Conservation (phyloP, 164 flowering plant genomes). For the Litsea cubeba region DNA sequence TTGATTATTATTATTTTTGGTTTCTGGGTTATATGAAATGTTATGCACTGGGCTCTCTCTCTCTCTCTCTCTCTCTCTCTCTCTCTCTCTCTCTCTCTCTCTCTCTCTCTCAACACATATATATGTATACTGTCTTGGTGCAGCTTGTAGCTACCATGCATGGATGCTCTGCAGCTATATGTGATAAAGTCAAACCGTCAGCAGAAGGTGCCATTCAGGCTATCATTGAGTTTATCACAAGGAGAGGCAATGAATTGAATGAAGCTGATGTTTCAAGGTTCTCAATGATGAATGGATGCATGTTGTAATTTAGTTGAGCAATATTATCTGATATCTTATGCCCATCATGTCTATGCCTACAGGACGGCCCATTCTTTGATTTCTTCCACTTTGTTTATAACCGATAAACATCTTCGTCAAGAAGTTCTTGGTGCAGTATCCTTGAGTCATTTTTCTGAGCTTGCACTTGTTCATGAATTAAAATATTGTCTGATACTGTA, state of each 20-base stretch:
- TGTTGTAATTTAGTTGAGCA: not conserved
- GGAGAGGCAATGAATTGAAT: conserved; percentile 74
- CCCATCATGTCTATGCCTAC: conserved; percentile 19
- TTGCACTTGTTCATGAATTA: not conserved
- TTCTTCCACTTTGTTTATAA: conserved; percentile 59
- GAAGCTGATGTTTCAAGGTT: conserved; percentile 82
- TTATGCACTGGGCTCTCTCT: not conserved
- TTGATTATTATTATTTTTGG: not conserved
- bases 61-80: not conserved
- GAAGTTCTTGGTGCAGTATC: conserved; percentile 95
- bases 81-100: not conserved
- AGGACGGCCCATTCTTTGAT: conserved; percentile 92
- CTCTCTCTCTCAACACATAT: not conserved
- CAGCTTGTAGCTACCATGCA: conserved; percentile 80
- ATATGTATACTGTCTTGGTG: conserved; percentile 5
- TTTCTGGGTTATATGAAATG: not conserved
- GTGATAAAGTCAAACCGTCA: conserved; percentile 84
- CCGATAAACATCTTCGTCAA: conserved; percentile 81
- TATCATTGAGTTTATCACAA: conserved; percentile 71
- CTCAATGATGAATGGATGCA: not conserved
- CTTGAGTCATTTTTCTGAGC: conserved; percentile 16
- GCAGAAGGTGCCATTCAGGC: conserved; percentile 94
- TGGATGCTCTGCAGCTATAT: conserved; percentile 70
- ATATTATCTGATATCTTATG: conserved; percentile 3
- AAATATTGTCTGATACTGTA: not conserved